A percentile compares a stretch with the other conserved stretches of the same genome.
Evolutionary conservation across 2,329 filamentous ascomycete species (phyloP).

Genomic region (Paramyrothecium sp.): DNA sequence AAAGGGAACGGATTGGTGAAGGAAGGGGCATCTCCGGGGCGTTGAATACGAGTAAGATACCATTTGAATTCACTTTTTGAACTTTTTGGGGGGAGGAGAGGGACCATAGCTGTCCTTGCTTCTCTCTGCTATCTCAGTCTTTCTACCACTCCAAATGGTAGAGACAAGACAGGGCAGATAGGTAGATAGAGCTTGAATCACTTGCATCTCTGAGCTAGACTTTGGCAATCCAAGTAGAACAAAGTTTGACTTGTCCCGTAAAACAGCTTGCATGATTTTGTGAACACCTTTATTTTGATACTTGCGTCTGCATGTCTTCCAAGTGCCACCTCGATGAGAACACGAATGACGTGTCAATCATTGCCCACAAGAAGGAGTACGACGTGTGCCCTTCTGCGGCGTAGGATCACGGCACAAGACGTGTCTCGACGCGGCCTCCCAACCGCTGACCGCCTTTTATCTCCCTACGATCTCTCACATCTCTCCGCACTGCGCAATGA

Average conservation of each 20-base stretch:
- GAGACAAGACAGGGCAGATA: background rate
- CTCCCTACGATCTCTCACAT: constrained; percentile 70
- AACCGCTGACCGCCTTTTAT: background rate
- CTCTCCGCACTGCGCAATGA: constrained; percentile 85
- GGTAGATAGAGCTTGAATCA: background rate
- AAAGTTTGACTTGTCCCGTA: background rate
- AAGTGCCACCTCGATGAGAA: no score
- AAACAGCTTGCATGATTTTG: background rate
- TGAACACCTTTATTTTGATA: background rate
- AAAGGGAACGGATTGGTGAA: background rate
- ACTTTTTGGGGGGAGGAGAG: background rate
- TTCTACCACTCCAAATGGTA: background rate
- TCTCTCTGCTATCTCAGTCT: no score
- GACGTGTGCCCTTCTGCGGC: no score
- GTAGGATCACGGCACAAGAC: no score
- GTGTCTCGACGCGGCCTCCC: no score
- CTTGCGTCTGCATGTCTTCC: background rate
- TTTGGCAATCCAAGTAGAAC: background rate
- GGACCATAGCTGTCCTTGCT: background rate
- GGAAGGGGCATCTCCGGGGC: background rate
- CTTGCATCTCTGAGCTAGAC: background rate
- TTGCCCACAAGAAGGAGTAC: no score
- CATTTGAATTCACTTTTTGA: background rate
- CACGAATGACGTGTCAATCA: no score
- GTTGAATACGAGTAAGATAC: background rate